Base-by-base conservation (phyloP, 768 basidiomycete species). In the Tulasnella sp. region DNA sequence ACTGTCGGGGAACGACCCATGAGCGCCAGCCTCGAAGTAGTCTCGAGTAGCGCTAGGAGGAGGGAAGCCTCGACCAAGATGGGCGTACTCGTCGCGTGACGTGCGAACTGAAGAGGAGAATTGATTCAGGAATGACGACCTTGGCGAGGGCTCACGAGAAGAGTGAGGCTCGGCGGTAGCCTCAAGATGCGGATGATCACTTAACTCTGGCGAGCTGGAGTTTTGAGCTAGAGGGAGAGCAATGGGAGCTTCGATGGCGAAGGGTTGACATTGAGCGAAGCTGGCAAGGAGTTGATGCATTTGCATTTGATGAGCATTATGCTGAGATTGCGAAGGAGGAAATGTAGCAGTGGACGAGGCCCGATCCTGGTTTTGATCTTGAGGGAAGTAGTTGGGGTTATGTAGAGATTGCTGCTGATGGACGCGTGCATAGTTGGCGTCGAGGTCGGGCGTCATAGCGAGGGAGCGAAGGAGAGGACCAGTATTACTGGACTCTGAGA, bases 381-480 rank as follows among this genome's bases (percentile, higher is more conserved):
- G 54, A 26, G 34, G 30, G 54, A 56, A 27, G 19, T 48, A 48
- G 45, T 48, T 48, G 45, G 26, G n/a, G 34, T 38, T 38, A 7
- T 5, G 5, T 7, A 48, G 47, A 48, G 51, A 52, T 24, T 23
- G 29, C 29, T 23, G 19, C 8, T n/a, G 19, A 52, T 19, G 51
- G 19, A 52, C 30, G 17, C 56, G 56, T 13, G 56, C 56, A 27
- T 48, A 58, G 44, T 45, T 26, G 30, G 29, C 44, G 44, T 58
- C 56, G 45, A 58, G 56, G 48, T 58, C 44, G 15, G 56, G 56
- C 19, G 56, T 32, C 56, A 58, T 58, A 45, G 43, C 27, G 26
- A 58, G 56, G 13, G 56, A 29, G 30, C 56, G 45, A 49, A 58
- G 26, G 11, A 58, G 43, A 1, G n/a, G 24, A 15, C 26, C n/a